Base-by-base conservation (phyloP, 768 basidiomycete genomes). In the Kwoniella sp. region DNA sequence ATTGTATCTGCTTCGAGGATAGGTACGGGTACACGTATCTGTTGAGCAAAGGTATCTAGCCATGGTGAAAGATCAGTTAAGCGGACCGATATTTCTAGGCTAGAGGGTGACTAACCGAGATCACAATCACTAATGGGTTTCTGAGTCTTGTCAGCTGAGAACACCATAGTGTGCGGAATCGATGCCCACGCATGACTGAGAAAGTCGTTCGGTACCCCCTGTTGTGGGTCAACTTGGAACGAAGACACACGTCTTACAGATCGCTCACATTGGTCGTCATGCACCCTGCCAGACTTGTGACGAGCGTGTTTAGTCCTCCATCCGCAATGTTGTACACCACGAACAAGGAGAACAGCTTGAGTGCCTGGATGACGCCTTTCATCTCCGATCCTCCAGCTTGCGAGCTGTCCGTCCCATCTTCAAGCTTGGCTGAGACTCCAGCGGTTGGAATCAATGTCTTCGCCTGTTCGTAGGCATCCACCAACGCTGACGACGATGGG, bases 151-250 rank as follows among this genome's bases (percentile, higher is more conserved):
- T 15, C 14, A 27, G 25, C 17, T 29, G 27, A 11, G 3, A 27
- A 28, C 32, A 27, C 5, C 11, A 19, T 8, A 15, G 5, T 17
- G 10, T 39, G 2, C 0, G 10, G 22, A 3, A 41, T n/a, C 0
- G 3, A 5, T 2, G 46, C 58, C 47, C 25, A 60, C 58, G 58
- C 58, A 43, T 41, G 41, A 15, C 49, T 45, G 8, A 68, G 50
- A 10, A 70, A 56, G 49, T 71, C 71, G 53, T 73, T 71, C 1
- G 72, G 70, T 29, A 60, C 48, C 11, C 53, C 58, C 58, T 60
- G 31, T 22, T 14, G 15, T 36, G 15, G 33, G n/a, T 36, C 23
- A 27, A 17, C 25, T 22, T 22, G 29, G 17, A 25, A 17, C 26
- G 17, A 25, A 14, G 25, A 36, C 17, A 31, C 19, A 28, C 14